Base-by-base conservation (phyloP, 306 rosid genomes). In the Vigna nakashimae region DNA sequence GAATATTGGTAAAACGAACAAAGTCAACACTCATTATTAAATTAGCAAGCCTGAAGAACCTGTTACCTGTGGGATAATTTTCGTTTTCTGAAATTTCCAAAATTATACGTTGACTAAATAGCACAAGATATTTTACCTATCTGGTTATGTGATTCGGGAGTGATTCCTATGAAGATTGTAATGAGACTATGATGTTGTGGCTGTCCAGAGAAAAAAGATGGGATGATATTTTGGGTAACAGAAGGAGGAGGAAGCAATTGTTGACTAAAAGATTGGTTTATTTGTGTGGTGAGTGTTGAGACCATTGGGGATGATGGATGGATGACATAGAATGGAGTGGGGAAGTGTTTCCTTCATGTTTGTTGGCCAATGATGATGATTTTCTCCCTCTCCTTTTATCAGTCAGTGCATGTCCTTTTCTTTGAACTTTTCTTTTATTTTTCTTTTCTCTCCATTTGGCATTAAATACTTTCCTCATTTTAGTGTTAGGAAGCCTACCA, bases 331-430 rank as follows among this genome's bases (percentile, higher is more conserved):
- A 81, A 65, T 75, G 79, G 84, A 40, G 77, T 68, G 9, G 64
- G 84, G 80, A 60, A 69, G 36, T 69, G 65, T 69, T 62, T 51
- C 40, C 9, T 45, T 77, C 65, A 71, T 71, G 75, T 70, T 80
- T 28, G 55, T 22, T 80, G 84, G 75, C 32, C 43, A 43, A 55
- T 18, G 45, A 43, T 66, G 60, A 43, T 59, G 13, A 36, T 69
- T 45, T 28, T 40, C 45, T 20, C 55, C 56, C 60, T 71, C 50
- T 69, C 49, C 66, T 13, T 62, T 64, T 71, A 69, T 70, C 38
- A 18, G 22, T 51, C 60, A 14, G 58, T 77, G 82, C 56, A 65
- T 2, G 74, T 82, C 86, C 4, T 77, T 77, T 82, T 82, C 79
- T 55, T 45, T 24, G 0, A 76, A 53, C 85, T 67, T 32, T 71